Evolutionary conservation across 768 basidiomycete species (phyloP).

Genomic region (Mycena galericulata): DNA sequence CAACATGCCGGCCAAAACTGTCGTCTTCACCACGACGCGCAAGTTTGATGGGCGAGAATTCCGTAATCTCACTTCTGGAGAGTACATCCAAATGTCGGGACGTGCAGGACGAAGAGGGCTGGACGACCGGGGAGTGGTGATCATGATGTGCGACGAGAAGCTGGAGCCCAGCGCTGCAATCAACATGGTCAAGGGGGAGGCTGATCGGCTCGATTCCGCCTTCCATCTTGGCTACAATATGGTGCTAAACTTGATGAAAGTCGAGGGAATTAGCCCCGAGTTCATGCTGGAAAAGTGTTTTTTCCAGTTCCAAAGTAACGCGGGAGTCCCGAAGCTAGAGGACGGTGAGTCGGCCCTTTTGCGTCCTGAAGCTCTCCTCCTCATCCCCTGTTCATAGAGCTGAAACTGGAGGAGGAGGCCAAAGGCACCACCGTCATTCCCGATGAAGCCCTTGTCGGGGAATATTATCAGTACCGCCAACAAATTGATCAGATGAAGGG

Average conservation of each 20-base stretch:
- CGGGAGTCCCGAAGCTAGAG: slow-evolving; percentile 88
- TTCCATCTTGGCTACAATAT: slow-evolving; percentile 99
- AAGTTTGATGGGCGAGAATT: slow-evolving; percentile 98
- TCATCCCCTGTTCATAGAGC: slow-evolving; percentile 61
- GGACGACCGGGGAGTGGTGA: slow-evolving; percentile 98
- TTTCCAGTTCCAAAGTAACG: slow-evolving; percentile 97
- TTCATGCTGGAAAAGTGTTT: slow-evolving; percentile 98
- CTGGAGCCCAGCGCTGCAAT: slow-evolving; percentile 93
- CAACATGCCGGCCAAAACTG: slow-evolving; percentile 99
- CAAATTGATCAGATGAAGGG: slow-evolving; percentile 90
- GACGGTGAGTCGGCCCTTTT: slow-evolving; percentile 67
- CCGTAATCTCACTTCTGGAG: slow-evolving; percentile 91
- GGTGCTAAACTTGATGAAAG: slow-evolving; percentile 98
- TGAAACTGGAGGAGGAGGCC: slow-evolving; percentile 77
- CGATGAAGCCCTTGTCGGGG: slow-evolving; percentile 84
- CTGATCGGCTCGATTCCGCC: slow-evolving; percentile 96
- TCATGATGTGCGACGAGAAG: slow-evolving; percentile 99
- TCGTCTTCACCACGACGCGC: slow-evolving; percentile 94
- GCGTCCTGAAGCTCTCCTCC: background rate
- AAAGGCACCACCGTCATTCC: slow-evolving; percentile 77
- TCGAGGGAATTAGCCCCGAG: slow-evolving; percentile 98
- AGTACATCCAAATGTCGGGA: slow-evolving; percentile 99
- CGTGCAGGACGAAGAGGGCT: slow-evolving; percentile 96
- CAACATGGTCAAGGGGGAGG: slow-evolving; percentile 98
- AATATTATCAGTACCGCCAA: slow-evolving; percentile 94